Base-by-base conservation (phyloP, 2,329 filamentous ascomycete species). In the Laburnicola sp. region DNA sequence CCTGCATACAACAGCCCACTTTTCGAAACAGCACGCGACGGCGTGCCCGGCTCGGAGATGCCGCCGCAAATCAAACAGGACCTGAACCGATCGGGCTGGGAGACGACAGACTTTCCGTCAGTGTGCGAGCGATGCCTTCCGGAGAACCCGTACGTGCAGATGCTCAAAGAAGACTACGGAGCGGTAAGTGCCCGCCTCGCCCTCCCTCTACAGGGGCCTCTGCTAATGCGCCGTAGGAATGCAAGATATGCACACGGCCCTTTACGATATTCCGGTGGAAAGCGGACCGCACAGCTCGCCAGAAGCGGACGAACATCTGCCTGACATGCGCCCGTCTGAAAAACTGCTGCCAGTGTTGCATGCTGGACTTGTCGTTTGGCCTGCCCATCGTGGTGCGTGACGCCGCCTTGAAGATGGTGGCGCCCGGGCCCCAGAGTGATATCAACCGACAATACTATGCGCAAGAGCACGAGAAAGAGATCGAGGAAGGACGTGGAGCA, bases 271-370 rank as follows among this genome's bases (percentile, higher is more conserved):
- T 99, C 73, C 85, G 87, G 64, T 99, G 93, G 93, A 93, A 93
- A 65, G 86, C 89, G 57, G 92, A 96, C 72, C 89, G 94, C 51
- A 94, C 92, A 2, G 86, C 91, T 25, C 89, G 92, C 56, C 92
- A 93, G 73, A 96, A 95, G 76, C 87, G 89, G 60, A 97, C 93
- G 48, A 96, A 90, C 65, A 95, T 97, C 66, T 99, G 94, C 74
- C 81, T 99, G 23, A 99, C 94, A 35, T 99, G 94, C 78, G 93
- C 94, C 22, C 88, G 94, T 38, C 82, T 97, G 60, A 99, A 99
- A 77, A 99, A 99, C 78, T 97, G 94, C 78, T 99, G 94, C 70
- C 94, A 99, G 78, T 93, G 88, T 76, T 99, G 94, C 79, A 97
- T 97, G 91, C 86, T 99, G 46, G 94, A 99, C 80, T 78, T 99